Evolutionary conservation across 208 protist genomes (phyloP).

Genomic region (Crithidia brevicula): DNA sequence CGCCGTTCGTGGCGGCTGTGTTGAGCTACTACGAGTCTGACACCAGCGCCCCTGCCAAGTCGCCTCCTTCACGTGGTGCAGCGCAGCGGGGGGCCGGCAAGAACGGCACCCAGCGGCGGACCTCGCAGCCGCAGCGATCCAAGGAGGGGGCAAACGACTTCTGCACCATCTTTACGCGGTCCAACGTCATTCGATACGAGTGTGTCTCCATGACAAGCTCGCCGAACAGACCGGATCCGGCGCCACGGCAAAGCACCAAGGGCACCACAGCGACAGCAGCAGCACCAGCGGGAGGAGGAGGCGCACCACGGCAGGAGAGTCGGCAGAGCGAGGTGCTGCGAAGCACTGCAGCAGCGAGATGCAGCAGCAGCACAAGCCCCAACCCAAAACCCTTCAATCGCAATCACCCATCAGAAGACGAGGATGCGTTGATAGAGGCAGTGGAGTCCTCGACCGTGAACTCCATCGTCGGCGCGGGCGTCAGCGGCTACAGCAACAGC

Average conservation of each 20-base stretch:
- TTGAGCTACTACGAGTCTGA: conserved; percentile 21
- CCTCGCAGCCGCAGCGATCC: not conserved
- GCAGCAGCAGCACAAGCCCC: not conserved
- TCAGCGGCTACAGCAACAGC: conserved; percentile 1
- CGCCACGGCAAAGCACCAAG: not conserved
- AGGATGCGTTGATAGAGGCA: not conserved
- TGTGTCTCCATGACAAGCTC: conserved; percentile 8
- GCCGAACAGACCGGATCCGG: not conserved
- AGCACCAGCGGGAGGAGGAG: not conserved
- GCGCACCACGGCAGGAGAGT: not conserved
- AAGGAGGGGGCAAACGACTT: not conserved
- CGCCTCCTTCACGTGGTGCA: not conserved
- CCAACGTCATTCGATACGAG: conserved; percentile 25
- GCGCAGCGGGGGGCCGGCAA: not conserved
- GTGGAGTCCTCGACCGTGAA: not conserved
- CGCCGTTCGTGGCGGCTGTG: conserved; percentile 20
- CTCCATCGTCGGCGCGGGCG: conserved; percentile 2
- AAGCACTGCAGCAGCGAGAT: not conserved
- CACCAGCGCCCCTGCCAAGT: not conserved
- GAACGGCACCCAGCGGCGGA: no score
- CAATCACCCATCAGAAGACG: no score
- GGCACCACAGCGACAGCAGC: not conserved
- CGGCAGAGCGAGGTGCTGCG: not conserved
- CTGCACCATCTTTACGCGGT: conserved; percentile 21
- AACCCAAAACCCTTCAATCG: no score